Conservation (phyloP, 345 rosid genomes). For the Aquilaria malaccensis region DNA sequence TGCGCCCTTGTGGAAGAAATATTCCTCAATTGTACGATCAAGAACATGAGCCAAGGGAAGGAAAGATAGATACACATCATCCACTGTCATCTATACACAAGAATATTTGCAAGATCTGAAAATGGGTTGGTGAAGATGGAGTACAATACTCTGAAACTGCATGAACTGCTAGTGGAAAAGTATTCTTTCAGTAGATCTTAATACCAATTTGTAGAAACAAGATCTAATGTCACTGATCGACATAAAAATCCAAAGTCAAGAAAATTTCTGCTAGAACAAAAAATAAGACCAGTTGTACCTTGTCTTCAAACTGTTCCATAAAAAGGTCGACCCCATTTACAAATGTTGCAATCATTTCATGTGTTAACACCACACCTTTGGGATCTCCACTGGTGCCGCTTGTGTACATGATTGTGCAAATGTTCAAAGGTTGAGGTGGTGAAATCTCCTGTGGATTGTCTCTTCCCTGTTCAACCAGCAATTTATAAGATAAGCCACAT, state of each 20-base stretch:
- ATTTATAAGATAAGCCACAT: neutral
- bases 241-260: neutral
- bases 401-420: constrained; percentile 95
- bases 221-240: neutral
- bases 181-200: neutral
- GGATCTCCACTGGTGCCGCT: constrained; percentile 99
- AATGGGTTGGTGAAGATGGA: constrained; percentile 8
- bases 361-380: constrained; percentile 87
- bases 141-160: neutral
- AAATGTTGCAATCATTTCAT: constrained; percentile 54
- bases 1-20: constrained; percentile 82
- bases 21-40: constrained; percentile 84
- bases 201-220: neutral
- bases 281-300: constrained; percentile 33
- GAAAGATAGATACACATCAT: constrained; percentile 88
- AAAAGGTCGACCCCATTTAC: constrained; percentile 71
- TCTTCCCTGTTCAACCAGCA: constrained; percentile 46
- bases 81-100: constrained; percentile 59
- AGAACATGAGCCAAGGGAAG: constrained; percentile 91
- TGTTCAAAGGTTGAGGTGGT: constrained; percentile 57
- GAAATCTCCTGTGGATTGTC: constrained; percentile 39
- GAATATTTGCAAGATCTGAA: neutral
- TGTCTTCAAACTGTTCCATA: constrained; percentile 85
- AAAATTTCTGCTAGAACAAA: constrained; percentile 1
- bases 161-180: neutral